Percentiles rank a stretch among this genome's conserved stretches.
Conservation (phyloP, 352 stramenopile species). For the Phytophthora foliorum region DNA sequence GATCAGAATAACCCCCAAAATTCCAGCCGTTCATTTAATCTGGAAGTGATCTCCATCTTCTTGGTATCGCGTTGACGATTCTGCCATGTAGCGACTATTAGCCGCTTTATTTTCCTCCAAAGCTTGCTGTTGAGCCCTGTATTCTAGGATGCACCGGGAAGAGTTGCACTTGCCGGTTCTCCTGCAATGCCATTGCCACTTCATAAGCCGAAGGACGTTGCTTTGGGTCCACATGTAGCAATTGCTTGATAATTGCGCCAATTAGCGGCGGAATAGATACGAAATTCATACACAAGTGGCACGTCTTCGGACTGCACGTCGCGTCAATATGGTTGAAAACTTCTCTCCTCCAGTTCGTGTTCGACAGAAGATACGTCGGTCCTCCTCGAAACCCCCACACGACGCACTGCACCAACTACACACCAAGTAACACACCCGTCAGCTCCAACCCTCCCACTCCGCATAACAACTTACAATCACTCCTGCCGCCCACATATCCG, state of each 20-base stretch:
- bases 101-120: background rate
- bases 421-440: slow-evolving; percentile 13
- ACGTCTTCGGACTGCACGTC: slow-evolving; percentile 60
- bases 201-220: slow-evolving; percentile 77
- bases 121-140: slow-evolving; percentile 13
- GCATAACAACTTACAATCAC: slow-evolving; percentile 71
- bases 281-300: slow-evolving; percentile 82
- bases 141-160: slow-evolving; percentile 50
- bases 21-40: background rate
- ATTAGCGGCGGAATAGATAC: slow-evolving; percentile 83
- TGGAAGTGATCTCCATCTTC: background rate
- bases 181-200: slow-evolving; percentile 71
- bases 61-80: background rate
- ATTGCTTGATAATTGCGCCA: slow-evolving; percentile 78
- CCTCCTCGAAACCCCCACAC: slow-evolving; percentile 84
- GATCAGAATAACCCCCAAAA: background rate
- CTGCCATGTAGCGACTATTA: background rate
- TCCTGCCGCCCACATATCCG: slow-evolving; percentile 83
- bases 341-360: slow-evolving; percentile 74
- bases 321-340: slow-evolving; percentile 85
- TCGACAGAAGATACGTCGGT: slow-evolving; percentile 65
- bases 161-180: slow-evolving; percentile 68
- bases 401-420: slow-evolving; percentile 79
- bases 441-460: background rate
- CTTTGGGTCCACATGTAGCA: slow-evolving; percentile 78